Evolutionary conservation across 2,329 filamentous ascomycete species (phyloP).

Genomic region (Orbilia quercus): DNA sequence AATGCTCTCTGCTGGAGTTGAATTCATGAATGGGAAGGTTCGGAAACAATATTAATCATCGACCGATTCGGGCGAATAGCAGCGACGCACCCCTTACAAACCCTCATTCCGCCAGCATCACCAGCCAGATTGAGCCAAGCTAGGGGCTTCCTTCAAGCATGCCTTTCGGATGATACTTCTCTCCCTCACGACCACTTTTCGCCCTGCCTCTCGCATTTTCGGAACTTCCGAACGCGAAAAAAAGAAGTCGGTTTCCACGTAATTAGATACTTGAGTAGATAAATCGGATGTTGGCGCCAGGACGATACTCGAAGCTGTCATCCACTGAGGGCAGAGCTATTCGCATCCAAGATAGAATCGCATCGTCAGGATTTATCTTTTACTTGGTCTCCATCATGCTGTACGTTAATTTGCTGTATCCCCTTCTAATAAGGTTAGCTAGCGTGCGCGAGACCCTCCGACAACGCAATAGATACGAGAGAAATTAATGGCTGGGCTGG

Average conservation of each 20-base stretch:
- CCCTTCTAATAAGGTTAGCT: conserved; percentile 20
- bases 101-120: conserved; percentile 32
- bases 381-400: conserved; percentile 55
- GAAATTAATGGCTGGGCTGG: too few relatives aligned
- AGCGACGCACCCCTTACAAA: conserved; percentile 13
- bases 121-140: conserved; percentile 46
- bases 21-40: conserved; percentile 46
- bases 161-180: conserved; percentile 7
- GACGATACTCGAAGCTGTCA: conserved; percentile 13
- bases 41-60: conserved; percentile 37
- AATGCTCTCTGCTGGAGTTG: conserved; percentile 12
- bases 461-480: conserved; percentile 5
- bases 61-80: conserved; percentile 17
- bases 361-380: conserved; percentile 26
- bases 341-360: conserved; percentile 23
- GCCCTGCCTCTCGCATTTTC: conserved; percentile 13
- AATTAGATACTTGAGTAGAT: background rate
- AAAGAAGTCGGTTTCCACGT: too few relatives aligned
- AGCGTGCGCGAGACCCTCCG: too few relatives aligned
- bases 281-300: conserved; percentile 33
- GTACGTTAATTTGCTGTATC: conserved; percentile 33
- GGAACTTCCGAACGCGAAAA: background rate
- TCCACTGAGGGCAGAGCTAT: conserved; percentile 13
- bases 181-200: conserved; percentile 11
- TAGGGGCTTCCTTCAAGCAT: conserved; percentile 4